Evolutionary conservation across 257 asterid species (phyloP).

Genomic region (Solanum dulcamara): DNA sequence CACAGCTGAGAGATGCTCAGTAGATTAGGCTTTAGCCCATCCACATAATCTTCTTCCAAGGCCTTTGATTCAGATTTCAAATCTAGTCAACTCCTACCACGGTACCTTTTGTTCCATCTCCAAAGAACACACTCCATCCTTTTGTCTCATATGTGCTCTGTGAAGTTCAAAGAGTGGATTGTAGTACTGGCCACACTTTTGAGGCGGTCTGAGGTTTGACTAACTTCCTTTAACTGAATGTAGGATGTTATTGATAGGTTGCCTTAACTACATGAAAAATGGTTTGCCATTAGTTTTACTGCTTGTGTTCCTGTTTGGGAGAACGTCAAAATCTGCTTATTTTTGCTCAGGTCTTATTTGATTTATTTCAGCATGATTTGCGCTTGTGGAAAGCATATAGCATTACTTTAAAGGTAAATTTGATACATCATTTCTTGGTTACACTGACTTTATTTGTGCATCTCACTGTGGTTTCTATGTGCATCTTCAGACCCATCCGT

Average conservation of each 20-base stretch:
- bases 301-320: not conserved
- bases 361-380: slow-evolving; percentile 75
- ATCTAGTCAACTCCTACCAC: too few relatives aligned
- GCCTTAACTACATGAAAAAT: not conserved
- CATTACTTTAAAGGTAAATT: slow-evolving; percentile 62
- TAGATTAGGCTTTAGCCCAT: too few relatives aligned
- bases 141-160: slow-evolving; percentile 94
- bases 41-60: too few relatives aligned
- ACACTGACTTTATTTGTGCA: not conserved
- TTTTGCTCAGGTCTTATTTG: slow-evolving; percentile 69
- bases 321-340: not conserved
- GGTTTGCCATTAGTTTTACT: not conserved
- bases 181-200: slow-evolving; percentile 93
- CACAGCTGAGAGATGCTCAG: too few relatives aligned
- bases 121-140: too few relatives aligned
- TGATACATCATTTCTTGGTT: not conserved
- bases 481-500: slow-evolving; percentile 46
- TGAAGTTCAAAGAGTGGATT: slow-evolving; percentile 97
- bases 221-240: not conserved
- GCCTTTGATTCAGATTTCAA: too few relatives aligned
- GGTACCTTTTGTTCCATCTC: too few relatives aligned
- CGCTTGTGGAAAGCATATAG: slow-evolving; percentile 90
- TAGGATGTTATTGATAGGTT: not conserved
- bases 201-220: slow-evolving; percentile 89
- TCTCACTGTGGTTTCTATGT: not conserved